Evolutionary conservation across 2,329 filamentous ascomycete species (phyloP).

Genomic region (Diaporthe sp.): DNA sequence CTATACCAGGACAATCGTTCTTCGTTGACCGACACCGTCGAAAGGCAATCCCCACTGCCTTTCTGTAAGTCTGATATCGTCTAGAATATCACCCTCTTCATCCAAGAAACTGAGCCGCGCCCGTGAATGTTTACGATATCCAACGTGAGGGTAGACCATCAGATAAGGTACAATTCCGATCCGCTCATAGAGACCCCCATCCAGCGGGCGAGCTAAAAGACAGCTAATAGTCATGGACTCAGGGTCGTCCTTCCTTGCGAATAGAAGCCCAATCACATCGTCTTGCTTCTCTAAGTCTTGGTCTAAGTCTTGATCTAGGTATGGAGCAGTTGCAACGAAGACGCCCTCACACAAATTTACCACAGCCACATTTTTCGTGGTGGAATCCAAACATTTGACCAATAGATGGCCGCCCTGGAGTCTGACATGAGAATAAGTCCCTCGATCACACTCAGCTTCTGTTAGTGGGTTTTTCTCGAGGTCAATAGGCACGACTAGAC

Average conservation of each 20-base stretch:
- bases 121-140: background rate
- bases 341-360: background rate
- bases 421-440: background rate
- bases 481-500: background rate
- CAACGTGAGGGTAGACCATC: background rate
- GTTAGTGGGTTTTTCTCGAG: background rate
- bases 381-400: background rate
- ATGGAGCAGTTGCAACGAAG: background rate
- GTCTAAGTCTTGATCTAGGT: background rate
- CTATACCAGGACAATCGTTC: background rate
- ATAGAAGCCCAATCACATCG: background rate
- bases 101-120: background rate
- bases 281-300: too few species aligned
- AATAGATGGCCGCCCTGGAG: accelerated
- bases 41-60: background rate
- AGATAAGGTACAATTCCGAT: background rate
- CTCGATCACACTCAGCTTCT: background rate
- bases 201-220: background rate
- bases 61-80: background rate
- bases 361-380: background rate
- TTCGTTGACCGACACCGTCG: background rate
- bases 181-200: background rate
- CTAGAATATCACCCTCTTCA: background rate
- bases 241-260: too few species aligned
- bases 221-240: background rate